Percentiles rank a stretch among this genome's conserved stretches.
Evolutionary conservation across 2,329 filamentous ascomycete genomes (phyloP).

Genomic region (Tricladium varicosporioides): DNA sequence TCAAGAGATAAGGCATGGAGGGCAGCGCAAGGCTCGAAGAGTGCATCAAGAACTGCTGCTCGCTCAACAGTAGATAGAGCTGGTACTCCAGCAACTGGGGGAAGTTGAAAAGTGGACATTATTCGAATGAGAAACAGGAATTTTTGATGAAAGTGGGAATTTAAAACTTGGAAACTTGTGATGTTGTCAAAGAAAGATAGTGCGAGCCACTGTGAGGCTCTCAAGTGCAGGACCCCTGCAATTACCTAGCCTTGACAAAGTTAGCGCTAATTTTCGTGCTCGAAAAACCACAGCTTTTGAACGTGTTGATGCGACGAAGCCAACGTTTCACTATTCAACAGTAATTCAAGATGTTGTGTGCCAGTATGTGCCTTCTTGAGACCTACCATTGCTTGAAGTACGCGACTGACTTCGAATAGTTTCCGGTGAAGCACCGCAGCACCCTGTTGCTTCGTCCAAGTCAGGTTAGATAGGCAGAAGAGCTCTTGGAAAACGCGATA

Average conservation of each 20-base stretch:
- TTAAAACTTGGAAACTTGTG: neutral
- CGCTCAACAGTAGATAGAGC: conserved; percentile 54
- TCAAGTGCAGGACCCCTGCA: neutral
- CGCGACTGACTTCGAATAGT: conserved; percentile 52
- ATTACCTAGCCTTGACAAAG: too few relatives aligned
- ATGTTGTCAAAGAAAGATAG: neutral
- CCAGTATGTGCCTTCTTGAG: conserved; percentile 51
- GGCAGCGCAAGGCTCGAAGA: conserved; percentile 79
- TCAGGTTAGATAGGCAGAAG: conserved; percentile 62
- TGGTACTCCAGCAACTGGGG: conserved; percentile 54
- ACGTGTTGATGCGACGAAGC: conserved; percentile 23
- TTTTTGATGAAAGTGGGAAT: neutral
- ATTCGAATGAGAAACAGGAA: neutral
- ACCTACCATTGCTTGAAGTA: neutral
- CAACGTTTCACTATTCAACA: conserved; percentile 18
- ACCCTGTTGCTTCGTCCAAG: conserved; percentile 92
- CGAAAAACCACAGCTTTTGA: conserved; percentile 8
- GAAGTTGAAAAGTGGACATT: conserved; percentile 45
- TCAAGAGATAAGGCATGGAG: conserved; percentile 73
- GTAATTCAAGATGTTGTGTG: conserved; percentile 56
- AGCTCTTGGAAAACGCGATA: conserved; percentile 15
- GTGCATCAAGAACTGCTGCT: conserved; percentile 63
- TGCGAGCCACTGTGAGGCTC: neutral
- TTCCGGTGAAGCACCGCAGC: conserved; percentile 93
- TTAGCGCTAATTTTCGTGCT: neutral